Percentiles rank a stretch among this genome's conserved stretches.
Conservation (phyloP, 352 stramenopile genomes). For the Phytophthora crassamura region DNA sequence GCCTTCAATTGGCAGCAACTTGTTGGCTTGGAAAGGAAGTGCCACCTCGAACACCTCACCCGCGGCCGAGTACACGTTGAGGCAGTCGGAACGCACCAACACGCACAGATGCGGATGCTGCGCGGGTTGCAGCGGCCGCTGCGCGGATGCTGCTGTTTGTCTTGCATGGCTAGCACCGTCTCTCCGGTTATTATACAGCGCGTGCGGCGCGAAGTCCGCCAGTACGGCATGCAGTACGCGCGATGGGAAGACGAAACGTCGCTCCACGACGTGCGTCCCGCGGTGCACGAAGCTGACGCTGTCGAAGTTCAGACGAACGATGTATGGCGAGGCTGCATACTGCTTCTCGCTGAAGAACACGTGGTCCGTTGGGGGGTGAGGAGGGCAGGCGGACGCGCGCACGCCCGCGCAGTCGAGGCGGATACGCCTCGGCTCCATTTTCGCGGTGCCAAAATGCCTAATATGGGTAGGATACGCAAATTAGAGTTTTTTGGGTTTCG, state of each 20-base stretch:
- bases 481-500: constrained; percentile 4
- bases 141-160: background rate
- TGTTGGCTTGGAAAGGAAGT: constrained; percentile 76
- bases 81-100: constrained; percentile 67
- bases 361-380: constrained; percentile 1
- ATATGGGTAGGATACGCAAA: background rate
- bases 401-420: constrained; percentile 39
- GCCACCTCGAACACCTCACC: constrained; percentile 78
- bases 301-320: constrained; percentile 51
- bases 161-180: too few species aligned
- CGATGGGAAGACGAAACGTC: constrained; percentile 63
- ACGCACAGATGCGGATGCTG: constrained; percentile 61
- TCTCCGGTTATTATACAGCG: background rate
- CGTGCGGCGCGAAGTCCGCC: constrained; percentile 44
- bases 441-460: background rate
- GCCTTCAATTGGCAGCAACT: constrained; percentile 52
- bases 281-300: constrained; percentile 66
- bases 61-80: constrained; percentile 68
- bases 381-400: constrained; percentile 18
- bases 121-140: constrained; percentile 8
- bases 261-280: constrained; percentile 62
- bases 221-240: constrained; percentile 66
- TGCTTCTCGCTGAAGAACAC: constrained; percentile 47
- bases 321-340: constrained; percentile 36
- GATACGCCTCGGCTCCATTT: constrained; percentile 27